phyloP scores from a whole-genome alignment of 257 asterid genomes.

The Cruciata laevipes region DNA sequence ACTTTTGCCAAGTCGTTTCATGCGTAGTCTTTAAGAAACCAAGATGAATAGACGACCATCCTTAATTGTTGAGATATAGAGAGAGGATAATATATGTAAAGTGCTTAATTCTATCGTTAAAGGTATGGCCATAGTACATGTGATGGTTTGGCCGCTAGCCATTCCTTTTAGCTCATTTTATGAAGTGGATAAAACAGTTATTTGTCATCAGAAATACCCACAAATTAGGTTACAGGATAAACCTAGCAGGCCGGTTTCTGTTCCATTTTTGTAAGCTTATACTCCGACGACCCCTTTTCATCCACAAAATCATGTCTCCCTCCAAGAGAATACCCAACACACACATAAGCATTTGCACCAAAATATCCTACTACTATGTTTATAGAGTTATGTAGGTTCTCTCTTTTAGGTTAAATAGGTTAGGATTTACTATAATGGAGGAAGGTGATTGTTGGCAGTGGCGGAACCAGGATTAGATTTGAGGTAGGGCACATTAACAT shows the following conservation, averaged over 20 bases:
- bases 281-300: not conserved
- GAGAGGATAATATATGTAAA: conserved; percentile 1
- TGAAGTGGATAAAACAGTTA: conserved; percentile 4
- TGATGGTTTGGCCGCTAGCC: not conserved
- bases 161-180: conserved; percentile 3
- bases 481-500: no score
- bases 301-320: conserved; percentile 35
- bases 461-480: no score
- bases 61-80: not conserved
- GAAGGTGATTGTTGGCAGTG: no score
- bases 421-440: no score
- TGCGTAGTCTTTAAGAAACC: conserved; percentile 35
- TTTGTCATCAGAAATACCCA: not conserved
- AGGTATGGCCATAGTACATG: not conserved
- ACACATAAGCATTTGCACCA: not conserved
- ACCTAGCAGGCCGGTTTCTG: not conserved
- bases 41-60: conserved; percentile 11
- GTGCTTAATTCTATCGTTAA: not conserved
- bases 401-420: no score
- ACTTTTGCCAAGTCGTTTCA: not conserved
- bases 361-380: not conserved
- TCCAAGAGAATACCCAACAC: conserved; percentile 5
- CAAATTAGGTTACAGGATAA: not conserved
- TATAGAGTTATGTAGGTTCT: no score
- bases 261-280: not conserved